Evolutionary conservation across 1,284 basidiomycete species (phyloP), one percentile per base, ranked within the genome.

Genomic region (Ustilago nuda): DNA sequence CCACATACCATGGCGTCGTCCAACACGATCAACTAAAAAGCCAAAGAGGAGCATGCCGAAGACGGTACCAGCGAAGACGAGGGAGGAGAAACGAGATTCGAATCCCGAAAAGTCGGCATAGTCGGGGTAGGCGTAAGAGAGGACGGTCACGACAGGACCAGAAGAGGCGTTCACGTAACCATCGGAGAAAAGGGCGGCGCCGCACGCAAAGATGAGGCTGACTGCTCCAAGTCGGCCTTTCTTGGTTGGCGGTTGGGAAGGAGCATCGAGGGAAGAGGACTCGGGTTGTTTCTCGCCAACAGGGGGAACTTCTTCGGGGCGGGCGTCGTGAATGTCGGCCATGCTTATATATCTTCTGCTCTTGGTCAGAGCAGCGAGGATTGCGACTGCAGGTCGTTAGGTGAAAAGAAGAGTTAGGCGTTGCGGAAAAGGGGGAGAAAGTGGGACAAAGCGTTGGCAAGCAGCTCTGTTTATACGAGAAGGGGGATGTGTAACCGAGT

Each of bases 1-100:
- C 73, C 92, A 91, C 93, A 94, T 94, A 65, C 94, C 93, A 79
- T 91, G 92, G 83, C 95, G 95, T 61, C 95, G 90, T 8, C 94
- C 94, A 64, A 94, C 80, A 84, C 92, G 92, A 85, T 97, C 95
- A 8, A 92, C 93, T 7, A 82, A 41, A 36, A 78, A 71, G 17
- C 88, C 88, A 59, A 88, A 89, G 8, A 78, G 53, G 11, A 85
- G 78, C 84, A 85, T 85, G 52, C 88, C 94, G n/a, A 94, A 88
- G 46, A 96, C 87, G 13, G 92, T 94, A 19, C 84, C 84, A 27
- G 83, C 84, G 61, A 85, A 85, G 50, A 75, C 82, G 57, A 85
- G 76, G 27, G 78, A 76, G 12, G 72, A 71, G 68, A 84, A 84
- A 36, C 72, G 69, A 0, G 72, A 75, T 35, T 72, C 56, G 61